Base-by-base conservation (phyloP, 2,329 filamentous ascomycete species). In the Myriosclerotinia curreyana region DNA sequence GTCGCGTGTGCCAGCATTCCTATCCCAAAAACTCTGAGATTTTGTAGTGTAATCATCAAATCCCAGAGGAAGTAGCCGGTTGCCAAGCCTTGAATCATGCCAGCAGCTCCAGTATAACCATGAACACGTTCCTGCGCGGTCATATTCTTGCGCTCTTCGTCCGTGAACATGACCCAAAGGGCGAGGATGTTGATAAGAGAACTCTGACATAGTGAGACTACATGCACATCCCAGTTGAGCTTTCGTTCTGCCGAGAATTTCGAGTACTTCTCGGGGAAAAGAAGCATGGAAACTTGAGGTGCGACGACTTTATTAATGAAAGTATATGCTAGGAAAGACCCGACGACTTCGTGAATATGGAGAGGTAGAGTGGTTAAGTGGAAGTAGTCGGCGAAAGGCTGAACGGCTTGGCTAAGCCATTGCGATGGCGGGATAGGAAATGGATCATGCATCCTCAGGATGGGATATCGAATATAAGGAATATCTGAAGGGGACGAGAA, bases 61-160 rank as follows among this genome's bases (percentile, higher is more conserved):
- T 96, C 91, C 90, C 90, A 96, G 59, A 94, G 76, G 73, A 96
- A 96, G 75, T 96, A 96, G 12, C 91, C 91, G 28, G 86, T 82
- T 1, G 90, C 91, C 70, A 93, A 82, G 12, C 86, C 88, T 76
- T 92, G 89, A 62, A 93, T 83, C 79, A 94, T 82, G 51, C 87
- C 90, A 40, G 81, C 80, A 20, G 82, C 83, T 38, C 89, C 88
- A 9, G 86, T 90, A 73, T 96, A 95, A 38, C 89, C 91, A 84
- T 88, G 93, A 31, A 95, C 79, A 38, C 88, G 83, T 73, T 87
- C 85, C 71, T 86, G 80, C 79, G 83, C 85, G 71, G 84, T 79
- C 85, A 91, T 90, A 54, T 78, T 77, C 69, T 77, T 79, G 66
- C 90, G 82, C 75, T 92, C 89, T 49, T 86, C 78, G 75, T 95